phyloP scores from a whole-genome alignment of 2,329 filamentous ascomycete genomes.

The Aspergillus flavus region DNA sequence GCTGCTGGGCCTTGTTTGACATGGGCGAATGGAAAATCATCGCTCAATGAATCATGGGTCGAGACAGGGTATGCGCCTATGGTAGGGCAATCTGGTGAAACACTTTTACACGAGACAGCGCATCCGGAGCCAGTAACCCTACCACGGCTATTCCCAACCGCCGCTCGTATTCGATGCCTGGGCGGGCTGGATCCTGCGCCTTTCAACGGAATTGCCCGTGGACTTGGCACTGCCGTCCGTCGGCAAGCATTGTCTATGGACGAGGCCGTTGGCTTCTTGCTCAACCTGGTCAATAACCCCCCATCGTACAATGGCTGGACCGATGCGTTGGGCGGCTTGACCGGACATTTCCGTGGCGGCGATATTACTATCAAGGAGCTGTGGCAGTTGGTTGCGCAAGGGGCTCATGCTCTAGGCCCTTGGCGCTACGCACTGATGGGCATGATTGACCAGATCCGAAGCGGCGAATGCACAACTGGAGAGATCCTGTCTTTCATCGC shows the following conservation, averaged over 20 bases:
- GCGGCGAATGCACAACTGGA: slow-evolving; percentile 13
- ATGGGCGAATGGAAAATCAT: slow-evolving; percentile 12
- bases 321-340: background rate
- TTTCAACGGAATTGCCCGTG: slow-evolving; percentile 8
- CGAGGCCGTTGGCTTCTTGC: slow-evolving; percentile 15
- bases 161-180: slow-evolving; percentile 15
- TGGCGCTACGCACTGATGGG: slow-evolving; percentile 16
- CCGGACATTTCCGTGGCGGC: slow-evolving; percentile 8
- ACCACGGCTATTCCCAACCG: slow-evolving; percentile 15
- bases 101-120: slow-evolving; percentile 19
- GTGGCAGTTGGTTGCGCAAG: slow-evolving; percentile 8
- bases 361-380: slow-evolving; percentile 19
- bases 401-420: slow-evolving; percentile 10
- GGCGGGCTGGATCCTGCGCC: background rate
- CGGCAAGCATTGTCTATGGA: slow-evolving; percentile 16
- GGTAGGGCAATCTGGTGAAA: slow-evolving; percentile 6
- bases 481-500: slow-evolving; percentile 17
- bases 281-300: background rate
- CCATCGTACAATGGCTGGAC: background rate
- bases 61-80: slow-evolving; percentile 20
- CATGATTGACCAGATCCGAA: slow-evolving; percentile 17
- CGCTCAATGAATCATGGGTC: slow-evolving; percentile 19
- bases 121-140: slow-evolving; percentile 22
- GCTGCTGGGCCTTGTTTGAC: slow-evolving; percentile 21
- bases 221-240: slow-evolving; percentile 6